Evolutionary conservation across 768 basidiomycete genomes (phyloP).

Genomic region (Boletus rubroflammeus): DNA sequence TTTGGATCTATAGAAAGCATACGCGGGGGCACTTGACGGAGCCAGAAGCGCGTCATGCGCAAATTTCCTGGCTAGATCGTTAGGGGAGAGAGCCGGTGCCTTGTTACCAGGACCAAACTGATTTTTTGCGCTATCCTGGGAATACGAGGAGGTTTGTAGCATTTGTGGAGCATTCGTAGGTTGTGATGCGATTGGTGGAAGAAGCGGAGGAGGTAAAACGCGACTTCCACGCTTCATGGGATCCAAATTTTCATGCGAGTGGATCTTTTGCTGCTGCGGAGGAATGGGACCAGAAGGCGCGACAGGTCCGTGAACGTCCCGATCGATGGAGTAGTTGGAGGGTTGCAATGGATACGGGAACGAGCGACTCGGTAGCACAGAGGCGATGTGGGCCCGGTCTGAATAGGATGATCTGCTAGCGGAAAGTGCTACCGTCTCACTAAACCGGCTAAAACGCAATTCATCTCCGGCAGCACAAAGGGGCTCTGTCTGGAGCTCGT

Average conservation of each 20-base stretch:
- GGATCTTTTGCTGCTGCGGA: not conserved
- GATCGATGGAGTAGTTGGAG: not conserved
- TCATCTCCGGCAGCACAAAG: not conserved
- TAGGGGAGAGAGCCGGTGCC: slow-evolving; percentile 4
- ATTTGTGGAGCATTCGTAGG: not conserved
- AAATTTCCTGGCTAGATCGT: slow-evolving; percentile 8
- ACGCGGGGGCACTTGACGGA: not conserved
- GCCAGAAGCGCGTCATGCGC: slow-evolving; percentile 5
- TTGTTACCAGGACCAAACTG: slow-evolving; percentile 4
- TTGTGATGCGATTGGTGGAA: not conserved
- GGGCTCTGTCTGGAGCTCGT: not conserved
- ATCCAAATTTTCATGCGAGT: not conserved
- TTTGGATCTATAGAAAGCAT: slow-evolving; percentile 4
- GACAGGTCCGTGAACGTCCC: not conserved
- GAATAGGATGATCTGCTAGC: not conserved
- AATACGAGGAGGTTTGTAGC: not conserved
- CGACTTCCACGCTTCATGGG: not conserved
- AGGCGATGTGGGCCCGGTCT: not conserved
- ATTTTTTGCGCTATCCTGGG: slow-evolving; percentile 2
- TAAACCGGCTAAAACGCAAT: not conserved
- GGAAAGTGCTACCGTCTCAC: not conserved
- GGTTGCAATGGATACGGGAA: not conserved
- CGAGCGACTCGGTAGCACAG: not conserved
- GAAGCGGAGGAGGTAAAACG: not conserved
- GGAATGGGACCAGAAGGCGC: not conserved